These are phyloP conservation scores for Blastobotrys indianensis DNA, from an alignment of 1,139 yeast genomes.

Conservation along the genomic window DNA sequence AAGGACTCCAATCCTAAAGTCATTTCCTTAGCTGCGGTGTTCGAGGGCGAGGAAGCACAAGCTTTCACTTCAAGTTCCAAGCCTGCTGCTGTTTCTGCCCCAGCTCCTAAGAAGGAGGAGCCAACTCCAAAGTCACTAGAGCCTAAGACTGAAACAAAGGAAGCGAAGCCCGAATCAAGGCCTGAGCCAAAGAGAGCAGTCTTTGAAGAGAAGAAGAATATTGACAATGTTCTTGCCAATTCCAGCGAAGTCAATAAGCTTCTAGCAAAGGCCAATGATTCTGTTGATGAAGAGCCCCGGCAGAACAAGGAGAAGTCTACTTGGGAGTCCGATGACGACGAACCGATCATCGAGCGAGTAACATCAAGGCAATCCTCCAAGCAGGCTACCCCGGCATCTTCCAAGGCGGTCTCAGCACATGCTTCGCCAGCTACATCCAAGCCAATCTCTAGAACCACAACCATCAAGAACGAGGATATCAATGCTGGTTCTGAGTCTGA, in stretches of 20 bases:
- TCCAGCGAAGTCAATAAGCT: slow-evolving; percentile 45
- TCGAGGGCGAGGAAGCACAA: slow-evolving; percentile 57
- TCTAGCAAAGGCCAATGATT: slow-evolving; percentile 45
- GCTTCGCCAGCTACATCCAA: slow-evolving; percentile 13
- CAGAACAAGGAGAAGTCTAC: slow-evolving; percentile 23
- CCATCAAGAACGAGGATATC: too few relatives aligned
- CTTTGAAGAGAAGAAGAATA: slow-evolving; percentile 31
- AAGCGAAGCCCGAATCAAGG: slow-evolving; percentile 30
- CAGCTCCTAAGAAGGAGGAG: slow-evolving; percentile 21
- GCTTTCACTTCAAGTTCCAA: slow-evolving; percentile 14
- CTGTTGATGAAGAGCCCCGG: slow-evolving; percentile 35
- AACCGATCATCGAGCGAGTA: slow-evolving; percentile 9
- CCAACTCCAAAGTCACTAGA: slow-evolving; percentile 18
- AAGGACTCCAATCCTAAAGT: slow-evolving; percentile 74
- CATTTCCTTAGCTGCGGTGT: slow-evolving; percentile 67
- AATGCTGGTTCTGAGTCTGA: slow-evolving; percentile 8
- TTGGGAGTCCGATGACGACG: slow-evolving; percentile 27
- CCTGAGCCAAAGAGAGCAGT: slow-evolving; percentile 28
- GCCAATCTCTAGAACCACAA: slow-evolving; percentile 3
- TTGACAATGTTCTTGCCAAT: slow-evolving; percentile 44
- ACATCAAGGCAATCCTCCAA: background rate
- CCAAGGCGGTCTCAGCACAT: background rate
- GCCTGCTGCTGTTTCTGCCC: slow-evolving; percentile 2
- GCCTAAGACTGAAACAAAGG: background rate
- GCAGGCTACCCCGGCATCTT: background rate